Conservation (phyloP, 2,329 filamentous ascomycete species). For the Aaosphaeria pasadenensis region DNA sequence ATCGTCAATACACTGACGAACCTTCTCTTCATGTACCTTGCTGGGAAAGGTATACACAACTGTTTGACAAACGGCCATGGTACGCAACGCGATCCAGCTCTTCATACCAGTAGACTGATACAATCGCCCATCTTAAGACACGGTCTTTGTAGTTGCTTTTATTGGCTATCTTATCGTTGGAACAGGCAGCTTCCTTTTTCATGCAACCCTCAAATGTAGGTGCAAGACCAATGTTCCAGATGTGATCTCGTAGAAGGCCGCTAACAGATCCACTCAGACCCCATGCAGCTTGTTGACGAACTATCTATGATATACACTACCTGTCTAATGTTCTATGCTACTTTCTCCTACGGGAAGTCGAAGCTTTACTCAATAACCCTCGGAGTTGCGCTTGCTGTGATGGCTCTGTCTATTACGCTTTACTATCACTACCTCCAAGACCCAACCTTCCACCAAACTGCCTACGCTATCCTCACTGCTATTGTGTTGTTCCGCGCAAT, state of each 20-base stretch:
- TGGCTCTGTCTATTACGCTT: slow-evolving; percentile 66
- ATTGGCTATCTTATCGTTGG: slow-evolving; percentile 61
- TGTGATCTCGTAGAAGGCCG: neutral
- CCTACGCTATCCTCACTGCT: slow-evolving; percentile 70
- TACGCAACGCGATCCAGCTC: too few species aligned
- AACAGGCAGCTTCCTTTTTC: slow-evolving; percentile 61
- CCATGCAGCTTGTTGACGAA: slow-evolving; percentile 70
- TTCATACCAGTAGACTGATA: too few species aligned
- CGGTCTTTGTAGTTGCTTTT: slow-evolving; percentile 69
- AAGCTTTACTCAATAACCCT: slow-evolving; percentile 51
- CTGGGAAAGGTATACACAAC: slow-evolving; percentile 69
- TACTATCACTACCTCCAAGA: slow-evolving; percentile 82
- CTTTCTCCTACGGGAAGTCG: slow-evolving; percentile 68
- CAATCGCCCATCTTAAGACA: slow-evolving; percentile 30
- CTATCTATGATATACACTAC: slow-evolving; percentile 72
- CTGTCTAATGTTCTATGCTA: slow-evolving; percentile 66
- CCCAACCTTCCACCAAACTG: slow-evolving; percentile 77
- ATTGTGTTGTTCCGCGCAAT: slow-evolving; percentile 70
- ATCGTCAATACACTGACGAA: slow-evolving; percentile 82
- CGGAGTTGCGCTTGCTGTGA: slow-evolving; percentile 53
- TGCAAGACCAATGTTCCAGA: slow-evolving; percentile 1
- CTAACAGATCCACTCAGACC: slow-evolving; percentile 45
- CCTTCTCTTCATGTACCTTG: slow-evolving; percentile 74
- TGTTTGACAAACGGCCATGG: slow-evolving; percentile 70
- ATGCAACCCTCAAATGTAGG: slow-evolving; percentile 61